Percentiles rank a stretch among this genome's conserved stretches.
Conservation (phyloP, 805 yeast species). For the Candida michaelii region DNA sequence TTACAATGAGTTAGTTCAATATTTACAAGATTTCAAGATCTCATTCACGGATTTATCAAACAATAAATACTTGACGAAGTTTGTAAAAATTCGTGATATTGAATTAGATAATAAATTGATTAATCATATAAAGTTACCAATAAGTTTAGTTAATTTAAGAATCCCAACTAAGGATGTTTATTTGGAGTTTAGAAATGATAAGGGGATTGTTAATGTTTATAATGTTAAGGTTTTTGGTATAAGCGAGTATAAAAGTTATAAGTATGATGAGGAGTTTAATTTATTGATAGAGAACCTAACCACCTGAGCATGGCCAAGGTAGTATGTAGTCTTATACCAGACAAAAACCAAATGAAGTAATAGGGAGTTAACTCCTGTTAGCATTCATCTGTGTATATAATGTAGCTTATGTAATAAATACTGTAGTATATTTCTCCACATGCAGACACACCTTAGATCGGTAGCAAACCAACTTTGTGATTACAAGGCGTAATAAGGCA, state of each 20-base stretch:
- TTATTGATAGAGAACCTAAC: constrained; percentile 14
- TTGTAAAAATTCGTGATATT: constrained; percentile 29
- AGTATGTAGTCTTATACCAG: too few relatives aligned
- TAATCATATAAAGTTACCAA: constrained; percentile 33
- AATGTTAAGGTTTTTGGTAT: constrained; percentile 31
- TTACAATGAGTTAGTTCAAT: constrained; percentile 17
- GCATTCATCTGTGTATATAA: too few relatives aligned
- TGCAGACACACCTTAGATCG: too few relatives aligned
- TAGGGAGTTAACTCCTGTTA: too few relatives aligned
- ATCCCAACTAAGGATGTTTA: constrained; percentile 34
- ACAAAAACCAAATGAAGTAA: too few relatives aligned
- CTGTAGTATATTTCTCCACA: too few relatives aligned
- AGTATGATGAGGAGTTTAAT: constrained; percentile 23
- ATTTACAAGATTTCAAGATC: constrained; percentile 18
- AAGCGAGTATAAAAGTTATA: constrained; percentile 25
- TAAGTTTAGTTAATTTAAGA: constrained; percentile 31
- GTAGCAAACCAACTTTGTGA: too few relatives aligned
- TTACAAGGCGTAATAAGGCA: too few relatives aligned
- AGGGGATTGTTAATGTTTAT: constrained; percentile 16
- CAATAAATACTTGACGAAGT: constrained; percentile 31
- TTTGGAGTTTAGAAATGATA: constrained; percentile 21
- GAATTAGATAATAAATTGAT: constrained; percentile 16
- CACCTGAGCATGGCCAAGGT: not conserved
- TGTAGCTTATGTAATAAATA: too few relatives aligned
- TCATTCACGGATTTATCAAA: constrained; percentile 7